phyloP scores from a whole-genome alignment of 805 yeast genomes.

The Wickerhamiella hasegawae region DNA sequence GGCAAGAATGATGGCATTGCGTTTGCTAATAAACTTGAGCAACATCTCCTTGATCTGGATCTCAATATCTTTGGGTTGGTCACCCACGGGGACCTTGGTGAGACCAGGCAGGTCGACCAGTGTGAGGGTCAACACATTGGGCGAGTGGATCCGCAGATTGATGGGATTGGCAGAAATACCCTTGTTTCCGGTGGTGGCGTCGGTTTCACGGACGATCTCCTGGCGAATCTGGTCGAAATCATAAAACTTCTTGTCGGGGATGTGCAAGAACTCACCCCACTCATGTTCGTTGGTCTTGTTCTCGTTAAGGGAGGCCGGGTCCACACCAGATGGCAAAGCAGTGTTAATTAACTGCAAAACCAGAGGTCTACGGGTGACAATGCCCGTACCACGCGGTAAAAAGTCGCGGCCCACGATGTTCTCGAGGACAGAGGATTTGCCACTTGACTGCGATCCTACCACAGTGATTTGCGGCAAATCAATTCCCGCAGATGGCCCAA shows the following conservation, averaged over 20 bases:
- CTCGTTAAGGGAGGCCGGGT: slow-evolving; percentile 10
- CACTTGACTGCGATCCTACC: slow-evolving; percentile 82
- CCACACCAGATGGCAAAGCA: slow-evolving; percentile 16
- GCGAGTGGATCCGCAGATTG: slow-evolving; percentile 82
- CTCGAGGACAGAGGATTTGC: slow-evolving; percentile 79
- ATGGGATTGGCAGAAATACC: slow-evolving; percentile 91
- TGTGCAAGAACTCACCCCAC: slow-evolving; percentile 96
- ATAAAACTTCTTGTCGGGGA: slow-evolving; percentile 75
- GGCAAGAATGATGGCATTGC: slow-evolving; percentile 85
- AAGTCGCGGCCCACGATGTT: slow-evolving; percentile 86
- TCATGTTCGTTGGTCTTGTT: slow-evolving; percentile 32
- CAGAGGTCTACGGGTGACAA: slow-evolving; percentile 79
- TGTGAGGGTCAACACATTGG: slow-evolving; percentile 85
- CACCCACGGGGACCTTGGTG: slow-evolving; percentile 97
- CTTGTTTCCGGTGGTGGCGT: slow-evolving; percentile 55
- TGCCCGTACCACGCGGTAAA: slow-evolving; percentile 84
- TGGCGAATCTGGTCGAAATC: slow-evolving; percentile 77
- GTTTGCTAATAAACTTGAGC: slow-evolving; percentile 83
- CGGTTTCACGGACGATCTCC: slow-evolving; percentile 87
- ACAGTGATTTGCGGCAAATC: slow-evolving; percentile 92
- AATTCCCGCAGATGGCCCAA: slow-evolving; percentile 85
- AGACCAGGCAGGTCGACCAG: slow-evolving; percentile 94
- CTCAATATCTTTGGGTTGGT: slow-evolving; percentile 95
- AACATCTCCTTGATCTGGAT: slow-evolving; percentile 85
- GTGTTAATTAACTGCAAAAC: slow-evolving; percentile 60